Base-by-base conservation (phyloP, 371 early-diverging fungal genomes). In the Mycotypha africana region DNA sequence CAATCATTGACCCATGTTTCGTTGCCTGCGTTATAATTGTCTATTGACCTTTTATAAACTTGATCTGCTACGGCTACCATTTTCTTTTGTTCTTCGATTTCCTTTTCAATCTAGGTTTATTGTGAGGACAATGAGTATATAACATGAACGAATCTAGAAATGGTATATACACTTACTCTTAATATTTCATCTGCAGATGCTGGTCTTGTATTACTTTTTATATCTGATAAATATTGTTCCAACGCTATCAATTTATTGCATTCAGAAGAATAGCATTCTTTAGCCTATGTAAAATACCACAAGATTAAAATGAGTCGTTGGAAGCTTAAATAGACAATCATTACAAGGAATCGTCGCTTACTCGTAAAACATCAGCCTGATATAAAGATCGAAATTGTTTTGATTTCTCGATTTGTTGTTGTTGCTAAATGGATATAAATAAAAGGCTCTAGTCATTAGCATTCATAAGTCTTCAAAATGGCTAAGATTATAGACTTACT, bases 371-470 rank as follows among this genome's bases (percentile, higher is more conserved):
- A 53, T 70, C 64, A 19, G 60, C 41, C 33, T 56, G 45, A 43
- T 74, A 70, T 47, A 70, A 36, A 25, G 56, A 51, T 46, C 65
- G 67, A 0, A 67, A 52, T 40, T 70, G 68, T 24, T 47, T 60
- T 15, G 68, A 47, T 26, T 63, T 67, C 42, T 74, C 74, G 16
- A 74, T 60, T 17, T 70, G 62, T 46, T 65, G 63, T 17, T 58
- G 49, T 53, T 66, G 57, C 74, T 74, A 52, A 33, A 15, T 28
- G 26, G 16, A 45, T 17, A 9, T 34, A 19, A 28, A 39, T 17
- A 32, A n/a, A 17, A 12, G 15, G 16, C 21, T 26, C 6, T 33
- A 33, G 25, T 17, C 17, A 22, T 7, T 10, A 32, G 23, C 25
- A 40, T 19, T 22, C 21, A 17, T 21, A 28, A 17, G 4, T 23